Conservation (phyloP, 495 filamentous ascomycete species). For the Oleoguttula mirabilis region DNA sequence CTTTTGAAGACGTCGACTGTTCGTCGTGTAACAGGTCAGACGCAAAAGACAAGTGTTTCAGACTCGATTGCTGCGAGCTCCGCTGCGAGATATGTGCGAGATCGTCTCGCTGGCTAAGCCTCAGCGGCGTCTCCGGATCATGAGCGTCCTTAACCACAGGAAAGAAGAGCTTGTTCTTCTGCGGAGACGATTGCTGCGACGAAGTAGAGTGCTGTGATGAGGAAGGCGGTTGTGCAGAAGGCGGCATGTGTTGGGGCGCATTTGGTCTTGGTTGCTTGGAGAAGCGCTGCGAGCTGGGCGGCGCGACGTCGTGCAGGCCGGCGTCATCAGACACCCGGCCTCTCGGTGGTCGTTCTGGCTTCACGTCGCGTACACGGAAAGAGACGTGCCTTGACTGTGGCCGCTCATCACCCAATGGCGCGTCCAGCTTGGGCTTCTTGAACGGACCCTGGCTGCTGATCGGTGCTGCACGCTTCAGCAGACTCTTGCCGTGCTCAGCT, state of each 20-base stretch:
- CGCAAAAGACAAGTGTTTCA: conserved; percentile 1
- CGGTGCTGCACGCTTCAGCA: conserved; percentile 9
- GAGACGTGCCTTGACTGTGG: conserved; percentile 4
- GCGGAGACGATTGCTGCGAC: conserved; percentile 22
- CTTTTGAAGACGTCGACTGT: neutral
- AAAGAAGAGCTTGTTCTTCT: conserved; percentile 43
- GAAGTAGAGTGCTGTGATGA: conserved; percentile 20
- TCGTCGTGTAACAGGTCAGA: conserved; percentile 5
- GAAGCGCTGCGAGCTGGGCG: conserved; percentile 6
- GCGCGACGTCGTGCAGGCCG: too few species aligned
- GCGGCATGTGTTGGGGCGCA: neutral
- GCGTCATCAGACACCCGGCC: neutral
- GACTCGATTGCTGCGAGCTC: conserved; percentile 22
- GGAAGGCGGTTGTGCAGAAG: conserved; percentile 9
- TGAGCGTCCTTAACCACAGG: conserved; percentile 71
- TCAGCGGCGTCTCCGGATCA: conserved; percentile 48
- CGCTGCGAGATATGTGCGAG: neutral
- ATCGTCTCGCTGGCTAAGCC: conserved; percentile 53
- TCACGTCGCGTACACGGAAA: conserved; percentile 11
- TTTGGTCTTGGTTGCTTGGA: neutral
- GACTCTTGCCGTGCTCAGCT: neutral
- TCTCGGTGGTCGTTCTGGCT: neutral
- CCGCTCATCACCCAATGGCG: neutral
- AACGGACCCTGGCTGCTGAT: conserved; percentile 8
- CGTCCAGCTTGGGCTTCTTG: conserved; percentile 10